A percentile compares a stretch with the other conserved stretches of the same genome.
Evolutionary conservation across 371 early-diverging fungal genomes (phyloP).

Genomic region (Mortierella sp.): DNA sequence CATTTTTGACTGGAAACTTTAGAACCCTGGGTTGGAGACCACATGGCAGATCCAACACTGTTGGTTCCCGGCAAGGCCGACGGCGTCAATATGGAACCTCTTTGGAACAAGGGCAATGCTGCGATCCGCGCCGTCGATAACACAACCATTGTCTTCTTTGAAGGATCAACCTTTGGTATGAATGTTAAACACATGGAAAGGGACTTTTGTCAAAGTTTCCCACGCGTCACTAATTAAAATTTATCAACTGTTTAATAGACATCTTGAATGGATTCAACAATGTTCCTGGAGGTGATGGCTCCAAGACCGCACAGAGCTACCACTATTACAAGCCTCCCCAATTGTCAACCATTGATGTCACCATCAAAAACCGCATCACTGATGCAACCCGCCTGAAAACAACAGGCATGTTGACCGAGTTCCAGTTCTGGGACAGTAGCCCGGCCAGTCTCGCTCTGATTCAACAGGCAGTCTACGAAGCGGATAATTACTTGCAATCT

Average conservation of each 20-base stretch:
- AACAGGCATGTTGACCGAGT: constrained; percentile 59
- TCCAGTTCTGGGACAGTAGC: constrained; percentile 56
- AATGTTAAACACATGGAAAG: neutral
- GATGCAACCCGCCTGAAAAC: constrained; percentile 57
- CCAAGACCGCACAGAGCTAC: constrained; percentile 49
- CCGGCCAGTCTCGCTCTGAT: constrained; percentile 24
- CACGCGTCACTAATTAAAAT: neutral
- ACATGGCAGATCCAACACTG: constrained; percentile 57
- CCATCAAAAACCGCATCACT: constrained; percentile 56
- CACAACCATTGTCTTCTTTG: constrained; percentile 63
- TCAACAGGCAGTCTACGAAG: constrained; percentile 27
- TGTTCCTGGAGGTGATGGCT: constrained; percentile 64
- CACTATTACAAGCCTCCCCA: constrained; percentile 62
- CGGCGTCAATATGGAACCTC: constrained; percentile 57
- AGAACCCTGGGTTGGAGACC: constrained; percentile 69
- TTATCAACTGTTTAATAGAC: constrained; percentile 13
- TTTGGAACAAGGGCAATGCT: constrained; percentile 64
- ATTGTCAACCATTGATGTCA: constrained; percentile 49
- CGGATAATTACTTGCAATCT: constrained; percentile 58
- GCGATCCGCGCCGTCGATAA: constrained; percentile 63
- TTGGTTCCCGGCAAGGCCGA: constrained; percentile 58
- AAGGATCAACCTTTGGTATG: constrained; percentile 61
- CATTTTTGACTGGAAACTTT: neutral
- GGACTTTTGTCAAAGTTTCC: neutral
- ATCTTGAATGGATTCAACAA: constrained; percentile 63